A percentile compares a stretch with the other conserved stretches of the same genome.
phyloP scores from a whole-genome alignment of 2,329 filamentous ascomycete species.

The Elsinoe arachidis region DNA sequence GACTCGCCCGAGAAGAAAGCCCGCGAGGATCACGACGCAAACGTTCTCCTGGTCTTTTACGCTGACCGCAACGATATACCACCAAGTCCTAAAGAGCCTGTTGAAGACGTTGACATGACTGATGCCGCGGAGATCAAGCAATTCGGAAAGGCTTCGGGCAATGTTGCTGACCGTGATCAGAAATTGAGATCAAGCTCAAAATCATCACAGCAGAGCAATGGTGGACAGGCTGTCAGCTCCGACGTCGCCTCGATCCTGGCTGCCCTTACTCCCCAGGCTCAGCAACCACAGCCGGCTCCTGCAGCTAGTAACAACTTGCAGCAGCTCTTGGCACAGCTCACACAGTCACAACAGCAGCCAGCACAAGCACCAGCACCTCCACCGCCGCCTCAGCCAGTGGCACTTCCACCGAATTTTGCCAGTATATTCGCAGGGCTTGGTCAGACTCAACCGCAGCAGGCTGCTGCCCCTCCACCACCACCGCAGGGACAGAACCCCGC shows the following conservation, averaged over 20 bases:
- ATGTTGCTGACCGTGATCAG: constrained; percentile 20
- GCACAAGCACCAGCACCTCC: constrained; percentile 10
- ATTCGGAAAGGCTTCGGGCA: constrained; percentile 32
- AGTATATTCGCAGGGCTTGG: not conserved
- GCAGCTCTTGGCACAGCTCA: constrained; percentile 15
- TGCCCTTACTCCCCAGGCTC: constrained; percentile 16
- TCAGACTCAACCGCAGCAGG: constrained; percentile 6
- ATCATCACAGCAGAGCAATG: not conserved
- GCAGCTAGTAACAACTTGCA: constrained; percentile 17
- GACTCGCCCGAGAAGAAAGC: constrained; percentile 35
- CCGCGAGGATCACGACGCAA: constrained; percentile 38
- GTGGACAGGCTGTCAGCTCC: not conserved
- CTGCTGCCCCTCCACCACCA: not conserved
- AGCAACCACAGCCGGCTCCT: constrained; percentile 14
- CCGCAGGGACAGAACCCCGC: constrained; percentile 6
- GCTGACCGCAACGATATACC: constrained; percentile 37
- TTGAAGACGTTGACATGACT: constrained; percentile 28
- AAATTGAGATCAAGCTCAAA: constrained; percentile 15
- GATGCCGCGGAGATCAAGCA: constrained; percentile 23
- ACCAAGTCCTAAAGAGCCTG: constrained; percentile 37
- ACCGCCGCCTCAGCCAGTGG: constrained; percentile 4
- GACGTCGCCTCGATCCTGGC: constrained; percentile 18
- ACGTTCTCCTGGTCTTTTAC: constrained; percentile 41
- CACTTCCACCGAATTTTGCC: not conserved
- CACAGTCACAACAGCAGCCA: constrained; percentile 16